Evolutionary conservation across 495 filamentous ascomycete species (phyloP), one percentile per base, ranked within the genome.

Genomic region (Aspergillus affinis): DNA sequence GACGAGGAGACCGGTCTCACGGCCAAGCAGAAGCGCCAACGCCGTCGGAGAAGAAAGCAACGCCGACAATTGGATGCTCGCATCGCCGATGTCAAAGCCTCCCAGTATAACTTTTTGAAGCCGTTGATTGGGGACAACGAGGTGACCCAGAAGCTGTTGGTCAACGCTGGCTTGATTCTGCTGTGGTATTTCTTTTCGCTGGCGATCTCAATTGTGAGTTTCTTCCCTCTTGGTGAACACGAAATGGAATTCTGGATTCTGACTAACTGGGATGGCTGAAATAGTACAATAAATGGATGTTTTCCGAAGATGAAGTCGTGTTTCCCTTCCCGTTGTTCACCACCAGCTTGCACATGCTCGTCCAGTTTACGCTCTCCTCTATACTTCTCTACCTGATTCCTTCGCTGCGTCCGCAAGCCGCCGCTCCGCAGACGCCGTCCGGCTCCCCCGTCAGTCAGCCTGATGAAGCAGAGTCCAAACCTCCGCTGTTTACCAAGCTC

Each of bases 271-370:
- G 29, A 10, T 30, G 15, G 18, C 48, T 18, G 32, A 27, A 30
- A 23, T 64, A 95, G 91, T 99, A 99, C 77, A 99, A 99, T 80
- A 98, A 97, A 81, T 98, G 95, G 95, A 99, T 99, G 95, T 99
- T 99, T 74, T 88, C 90, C 61, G 77, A 87, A 18, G 84, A 88
- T 53, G 87, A 91, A 56, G 84, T 93, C 62, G 83, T 97, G 67
- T 99, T 99, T 70, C 88, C 90, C 50, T 98, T 92, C 61, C 95
- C 95, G 50, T 84, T 99, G 53, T 98, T 98, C 77, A 96, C 92
- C 2, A 99, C 95, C 12, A 90, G 91, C 64, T 71, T 92, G 66
- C 95, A 99, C 77, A 97, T 99, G 92, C 75, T 92, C 30, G 93
- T 99, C 45, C 95, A 99, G 74, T 98, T 99, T 78, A 77, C 82